phyloP scores from a whole-genome alignment of 225 moss, liverwort and hornwort genomes.

The Straminergon stramineum region DNA sequence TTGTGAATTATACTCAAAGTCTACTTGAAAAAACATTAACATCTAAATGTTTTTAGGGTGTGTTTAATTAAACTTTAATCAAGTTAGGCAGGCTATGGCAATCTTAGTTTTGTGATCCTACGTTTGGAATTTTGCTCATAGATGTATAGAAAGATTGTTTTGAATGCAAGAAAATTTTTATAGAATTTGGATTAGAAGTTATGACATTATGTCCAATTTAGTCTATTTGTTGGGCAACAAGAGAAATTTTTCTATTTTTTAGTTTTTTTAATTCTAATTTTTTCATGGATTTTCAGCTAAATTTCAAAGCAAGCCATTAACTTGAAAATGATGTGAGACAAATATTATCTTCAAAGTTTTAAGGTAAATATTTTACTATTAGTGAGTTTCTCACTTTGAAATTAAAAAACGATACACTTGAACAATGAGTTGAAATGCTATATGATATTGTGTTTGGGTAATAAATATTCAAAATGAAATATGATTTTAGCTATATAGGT shows the following conservation, averaged over 20 bases:
- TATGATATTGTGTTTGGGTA: background rate
- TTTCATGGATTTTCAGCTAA: background rate
- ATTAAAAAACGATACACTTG: background rate
- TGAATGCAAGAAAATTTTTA: background rate
- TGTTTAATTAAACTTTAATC: background rate
- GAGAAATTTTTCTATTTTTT: background rate
- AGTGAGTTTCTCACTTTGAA: background rate
- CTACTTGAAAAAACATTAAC: background rate
- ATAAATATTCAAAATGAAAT: background rate
- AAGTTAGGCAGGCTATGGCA: background rate
- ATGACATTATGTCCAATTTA: background rate
- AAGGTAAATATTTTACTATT: background rate
- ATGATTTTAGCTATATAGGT: background rate
- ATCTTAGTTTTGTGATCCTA: background rate
- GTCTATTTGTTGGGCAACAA: background rate
- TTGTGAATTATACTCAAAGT: background rate
- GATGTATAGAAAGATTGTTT: background rate
- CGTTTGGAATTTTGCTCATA: background rate
- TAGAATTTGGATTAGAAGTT: background rate
- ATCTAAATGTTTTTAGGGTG: background rate
- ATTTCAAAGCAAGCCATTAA: background rate
- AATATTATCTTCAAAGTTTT: background rate
- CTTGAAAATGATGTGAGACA: background rate
- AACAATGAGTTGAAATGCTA: fast-evolving
- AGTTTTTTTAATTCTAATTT: background rate